A percentile compares a stretch with the other conserved stretches of the same genome.
Conservation (phyloP, 768 basidiomycete genomes). For the Collybia sordida region DNA sequence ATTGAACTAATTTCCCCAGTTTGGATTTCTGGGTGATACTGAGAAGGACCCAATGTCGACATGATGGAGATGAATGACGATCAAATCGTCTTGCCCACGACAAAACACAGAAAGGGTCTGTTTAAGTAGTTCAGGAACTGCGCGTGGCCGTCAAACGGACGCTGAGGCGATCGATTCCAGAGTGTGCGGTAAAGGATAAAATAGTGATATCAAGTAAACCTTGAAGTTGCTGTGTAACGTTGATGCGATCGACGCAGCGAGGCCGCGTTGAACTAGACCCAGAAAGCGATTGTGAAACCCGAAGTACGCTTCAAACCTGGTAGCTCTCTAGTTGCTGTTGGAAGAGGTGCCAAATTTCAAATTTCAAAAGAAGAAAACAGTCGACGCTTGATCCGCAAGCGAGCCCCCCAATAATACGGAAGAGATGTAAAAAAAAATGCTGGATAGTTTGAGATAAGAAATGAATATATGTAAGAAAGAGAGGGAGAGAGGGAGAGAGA, state of each 20-base stretch:
- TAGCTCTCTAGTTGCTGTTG: no score
- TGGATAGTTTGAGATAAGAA: slow-evolving; percentile 5
- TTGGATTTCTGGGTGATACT: slow-evolving; percentile 32
- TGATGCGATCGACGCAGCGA: slow-evolving; percentile 13
- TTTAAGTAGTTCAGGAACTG: slow-evolving; percentile 10
- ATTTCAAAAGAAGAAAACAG: neutral
- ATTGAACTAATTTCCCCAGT: slow-evolving; percentile 27
- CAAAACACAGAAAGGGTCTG: slow-evolving; percentile 4
- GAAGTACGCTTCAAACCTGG: neutral
- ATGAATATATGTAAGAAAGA: neutral
- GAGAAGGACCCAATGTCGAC: slow-evolving; percentile 20
- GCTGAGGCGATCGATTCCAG: slow-evolving; percentile 20
- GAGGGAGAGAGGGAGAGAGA: neutral
- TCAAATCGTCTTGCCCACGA: slow-evolving; percentile 5
- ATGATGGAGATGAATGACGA: slow-evolving; percentile 7
- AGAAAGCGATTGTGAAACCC: slow-evolving; percentile 9
- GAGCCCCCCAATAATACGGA: slow-evolving; percentile 4
- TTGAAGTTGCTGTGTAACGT: slow-evolving; percentile 11
- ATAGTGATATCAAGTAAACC: slow-evolving; percentile 13
- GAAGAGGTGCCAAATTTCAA: no score
- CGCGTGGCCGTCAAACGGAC: slow-evolving; percentile 13
- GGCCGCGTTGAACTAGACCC: slow-evolving; percentile 4
- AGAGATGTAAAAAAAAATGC: neutral
- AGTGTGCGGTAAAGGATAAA: slow-evolving; percentile 15
- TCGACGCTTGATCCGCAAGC: neutral